Base-by-base conservation (phyloP, 2,329 filamentous ascomycete species). In the Chaetomium globosum region DNA sequence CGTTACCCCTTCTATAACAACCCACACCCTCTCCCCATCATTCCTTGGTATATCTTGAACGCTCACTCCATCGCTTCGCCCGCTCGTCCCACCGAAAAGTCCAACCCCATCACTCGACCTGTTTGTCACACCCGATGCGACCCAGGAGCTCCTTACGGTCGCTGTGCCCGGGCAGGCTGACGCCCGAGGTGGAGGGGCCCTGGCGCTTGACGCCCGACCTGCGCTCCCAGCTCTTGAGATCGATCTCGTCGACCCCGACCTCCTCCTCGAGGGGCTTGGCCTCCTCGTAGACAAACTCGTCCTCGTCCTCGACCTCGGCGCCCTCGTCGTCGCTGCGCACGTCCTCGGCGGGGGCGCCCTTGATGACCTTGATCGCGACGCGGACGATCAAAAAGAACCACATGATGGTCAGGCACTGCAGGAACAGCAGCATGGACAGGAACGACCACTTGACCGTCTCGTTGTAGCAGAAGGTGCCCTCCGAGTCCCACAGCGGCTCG, bases 361-460 rank as follows among this genome's bases (percentile, higher is more conserved):
- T 85, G 43, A 98, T 75, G 6, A 98, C 93, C 67, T 89, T 88
- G 68, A 90, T 83, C 26, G 93, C 93, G 2, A 99, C 91, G 64
- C 88, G 87, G 48, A 93, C 78, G 70, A 98, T 97, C 87, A 97
- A 90, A 68, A 82, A 83, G 74, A 98, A 96, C 95, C 95, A 98
- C 67, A 81, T 83, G 43, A 96, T 80, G 36, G 91, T 93, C 61
- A 99, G 84, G 26, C 83, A 80, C 77, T 98, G 93, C 26, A 99
- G 82, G 46, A 89, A 84, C 13, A 96, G 80, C 2, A 99, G 86
- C 48, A 92, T 83, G 10, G 83, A 82, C 19, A 98, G 80, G 80
- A 98, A 98, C 13, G 83, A 82, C 83, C 86, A 90, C 72, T 89
- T 88, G 72, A 97, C 86, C 12, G 82, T 83, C 26, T 87, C 77